Evolutionary conservation across 352 stramenopile genomes (phyloP).

Genomic region (Thalassiosira gravida): DNA sequence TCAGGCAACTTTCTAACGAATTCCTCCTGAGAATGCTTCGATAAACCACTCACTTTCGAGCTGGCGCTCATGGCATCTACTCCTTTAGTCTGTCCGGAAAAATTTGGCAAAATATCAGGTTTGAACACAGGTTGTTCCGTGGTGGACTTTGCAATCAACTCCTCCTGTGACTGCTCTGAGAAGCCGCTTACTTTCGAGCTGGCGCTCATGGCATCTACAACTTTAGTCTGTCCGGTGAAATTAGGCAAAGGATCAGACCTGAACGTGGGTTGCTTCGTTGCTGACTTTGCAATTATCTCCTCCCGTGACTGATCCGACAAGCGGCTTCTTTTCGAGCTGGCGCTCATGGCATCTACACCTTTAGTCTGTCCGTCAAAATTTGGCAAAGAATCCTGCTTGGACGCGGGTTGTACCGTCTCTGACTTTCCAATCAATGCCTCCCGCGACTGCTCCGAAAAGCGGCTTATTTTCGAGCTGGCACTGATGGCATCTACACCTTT

Average conservation of each 20-base stretch:
- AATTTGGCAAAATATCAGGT: no score
- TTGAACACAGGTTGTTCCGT: no score
- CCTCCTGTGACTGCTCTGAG: no score
- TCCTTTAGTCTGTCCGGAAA: no score
- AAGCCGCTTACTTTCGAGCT: background rate
- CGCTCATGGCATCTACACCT: conserved; percentile 4
- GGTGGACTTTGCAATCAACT: no score
- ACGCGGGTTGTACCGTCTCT: no score
- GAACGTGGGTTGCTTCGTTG: no score
- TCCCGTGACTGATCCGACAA: background rate
- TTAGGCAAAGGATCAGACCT: no score
- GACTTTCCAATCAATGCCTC: no score
- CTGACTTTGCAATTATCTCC: conserved; percentile 11
- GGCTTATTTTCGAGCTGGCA: background rate
- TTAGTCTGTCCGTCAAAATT: conserved; percentile 10
- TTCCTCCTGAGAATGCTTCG: conserved; percentile 12
- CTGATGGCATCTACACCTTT: conserved; percentile 5
- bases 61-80: background rate
- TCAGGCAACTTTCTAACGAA: conserved; percentile 2
- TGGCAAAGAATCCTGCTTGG: no score
- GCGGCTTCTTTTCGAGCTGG: background rate
- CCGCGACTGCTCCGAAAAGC: background rate
- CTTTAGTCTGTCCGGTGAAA: conserved; percentile 6
- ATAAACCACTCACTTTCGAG: conserved; percentile 23
- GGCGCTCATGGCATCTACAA: conserved; percentile 1